These are phyloP conservation scores for Wickerhamiella qilinensis DNA, from an alignment of 805 yeast species.

Conservation along the genomic window DNA sequence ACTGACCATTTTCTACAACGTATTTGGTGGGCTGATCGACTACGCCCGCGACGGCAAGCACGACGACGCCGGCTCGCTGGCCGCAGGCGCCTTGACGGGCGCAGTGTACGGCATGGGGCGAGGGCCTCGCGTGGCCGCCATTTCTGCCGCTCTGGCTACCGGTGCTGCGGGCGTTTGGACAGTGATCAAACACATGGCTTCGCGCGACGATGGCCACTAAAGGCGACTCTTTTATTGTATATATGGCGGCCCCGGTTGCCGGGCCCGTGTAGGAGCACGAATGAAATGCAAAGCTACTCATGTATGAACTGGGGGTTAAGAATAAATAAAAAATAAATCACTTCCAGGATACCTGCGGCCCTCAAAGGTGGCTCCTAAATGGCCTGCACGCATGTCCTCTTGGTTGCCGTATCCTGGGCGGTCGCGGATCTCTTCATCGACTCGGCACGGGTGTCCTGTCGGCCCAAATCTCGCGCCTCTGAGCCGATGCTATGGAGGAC, in stretches of 20 bases:
- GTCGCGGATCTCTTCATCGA: too few species aligned
- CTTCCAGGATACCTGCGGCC: too few species aligned
- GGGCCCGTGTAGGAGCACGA: too few species aligned
- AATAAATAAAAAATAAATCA: too few species aligned
- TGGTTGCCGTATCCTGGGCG: too few species aligned
- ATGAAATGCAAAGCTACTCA: background rate
- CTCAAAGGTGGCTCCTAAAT: background rate
- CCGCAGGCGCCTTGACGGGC: slow-evolving; percentile 84
- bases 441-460: too few species aligned
- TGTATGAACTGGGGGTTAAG: too few species aligned
- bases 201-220: slow-evolving; percentile 13
- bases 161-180: slow-evolving; percentile 89
- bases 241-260: too few species aligned
- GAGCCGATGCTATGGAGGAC: too few species aligned
- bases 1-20: slow-evolving; percentile 73
- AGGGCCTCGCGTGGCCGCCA: slow-evolving; percentile 78
- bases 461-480: too few species aligned
- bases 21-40: slow-evolving; percentile 68
- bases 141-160: slow-evolving; percentile 73
- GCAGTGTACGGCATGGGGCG: slow-evolving; percentile 75
- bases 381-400: too few species aligned
- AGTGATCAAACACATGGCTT: slow-evolving; percentile 39
- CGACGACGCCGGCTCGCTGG: slow-evolving; percentile 69
- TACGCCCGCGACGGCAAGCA: slow-evolving; percentile 64
- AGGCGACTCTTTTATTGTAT: too few species aligned